Base-by-base conservation (phyloP, 2,329 filamentous ascomycete species). In the Pseudogymnoascus sp. region DNA sequence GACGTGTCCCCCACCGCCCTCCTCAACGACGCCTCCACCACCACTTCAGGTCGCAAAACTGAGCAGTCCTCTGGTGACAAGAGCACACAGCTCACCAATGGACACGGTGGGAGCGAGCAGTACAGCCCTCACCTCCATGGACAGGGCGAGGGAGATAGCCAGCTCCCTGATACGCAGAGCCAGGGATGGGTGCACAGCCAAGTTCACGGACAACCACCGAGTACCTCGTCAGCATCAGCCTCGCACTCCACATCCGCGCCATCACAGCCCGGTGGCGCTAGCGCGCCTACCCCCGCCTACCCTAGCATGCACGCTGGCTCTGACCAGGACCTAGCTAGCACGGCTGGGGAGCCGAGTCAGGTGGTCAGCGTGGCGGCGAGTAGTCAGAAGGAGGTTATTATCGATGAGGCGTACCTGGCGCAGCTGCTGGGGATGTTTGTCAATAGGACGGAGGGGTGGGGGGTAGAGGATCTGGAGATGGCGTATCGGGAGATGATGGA, bases 381-480 rank as follows among this genome's bases (percentile, higher is more conserved):
- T 33, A 55, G 45, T n/a, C 67, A 72, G 45, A 71, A 69, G 60
- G 69, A 71, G 12, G 60, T 69, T 6, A 68, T 81, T 37, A 66
- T 80, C 3, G 73, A 79, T 31, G 78, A 82, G 10, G 70, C 36
- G 12, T 72, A 69, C 42, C 48, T 69, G 9, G 64, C 67, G 1
- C 63, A 67, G 27, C 27, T 72, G 9, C 59, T 70, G 1, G 61
- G 42, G 10, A 61, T 62, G 15, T 63, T 73, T 1, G 67, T 69
- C 1, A 65, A 67, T 25, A 66, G 68, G 25, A 68, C 68, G 18
- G 71, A 68, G 31, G 71, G 71, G 1, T 72, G 67, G 33, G 69
- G 87, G 0, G 89, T 99, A 60, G 94, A 99, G 76, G 93, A 99
- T 74, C 78, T 99, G 18, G 93, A 97, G 78, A 93, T 97, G 74